Percentiles rank a stretch among this genome's conserved stretches.
Evolutionary conservation across 768 basidiomycete species (phyloP).

Genomic region (Agrocybe pediades): DNA sequence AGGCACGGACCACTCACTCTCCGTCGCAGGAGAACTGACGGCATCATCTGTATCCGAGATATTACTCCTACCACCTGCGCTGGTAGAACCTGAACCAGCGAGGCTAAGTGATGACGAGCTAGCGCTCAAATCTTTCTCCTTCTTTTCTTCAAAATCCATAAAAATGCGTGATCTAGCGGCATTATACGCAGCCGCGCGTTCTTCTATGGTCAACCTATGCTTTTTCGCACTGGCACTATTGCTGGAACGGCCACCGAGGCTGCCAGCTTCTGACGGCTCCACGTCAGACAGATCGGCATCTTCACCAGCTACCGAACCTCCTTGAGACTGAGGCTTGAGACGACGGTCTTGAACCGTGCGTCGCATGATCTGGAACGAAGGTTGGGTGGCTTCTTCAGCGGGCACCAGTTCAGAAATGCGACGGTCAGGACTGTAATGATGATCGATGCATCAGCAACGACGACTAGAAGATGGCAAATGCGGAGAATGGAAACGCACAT

Average conservation of each 20-base stretch:
- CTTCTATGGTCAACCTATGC: constrained; percentile 70
- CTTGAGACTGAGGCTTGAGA: constrained; percentile 64
- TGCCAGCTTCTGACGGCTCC: constrained; percentile 82
- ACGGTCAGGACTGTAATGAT: constrained; percentile 57
- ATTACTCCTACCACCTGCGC: constrained; percentile 55
- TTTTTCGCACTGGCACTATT: constrained; percentile 66
- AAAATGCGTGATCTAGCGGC: constrained; percentile 87
- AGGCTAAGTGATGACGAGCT: constrained; percentile 76
- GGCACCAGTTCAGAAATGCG: constrained; percentile 80
- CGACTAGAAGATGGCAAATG: constrained; percentile 11
- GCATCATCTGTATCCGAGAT: constrained; percentile 69
- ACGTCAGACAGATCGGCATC: constrained; percentile 78
- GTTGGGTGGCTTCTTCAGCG: constrained; percentile 64
- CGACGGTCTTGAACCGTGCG: constrained; percentile 58
- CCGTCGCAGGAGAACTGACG: constrained; percentile 71
- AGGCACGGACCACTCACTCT: constrained; percentile 76
- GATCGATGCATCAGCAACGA: constrained; percentile 16
- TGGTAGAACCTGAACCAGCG: constrained; percentile 63
- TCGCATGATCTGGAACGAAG: constrained; percentile 90
- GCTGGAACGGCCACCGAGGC: constrained; percentile 66
- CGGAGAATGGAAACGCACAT: constrained; percentile 56
- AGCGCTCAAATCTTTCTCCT: constrained; percentile 72
- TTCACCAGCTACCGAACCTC: constrained; percentile 73
- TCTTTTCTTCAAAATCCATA: constrained; percentile 79
- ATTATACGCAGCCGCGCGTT: constrained; percentile 89